Conservation (phyloP, 106 monocot species). For the Iris macrosiphon region DNA sequence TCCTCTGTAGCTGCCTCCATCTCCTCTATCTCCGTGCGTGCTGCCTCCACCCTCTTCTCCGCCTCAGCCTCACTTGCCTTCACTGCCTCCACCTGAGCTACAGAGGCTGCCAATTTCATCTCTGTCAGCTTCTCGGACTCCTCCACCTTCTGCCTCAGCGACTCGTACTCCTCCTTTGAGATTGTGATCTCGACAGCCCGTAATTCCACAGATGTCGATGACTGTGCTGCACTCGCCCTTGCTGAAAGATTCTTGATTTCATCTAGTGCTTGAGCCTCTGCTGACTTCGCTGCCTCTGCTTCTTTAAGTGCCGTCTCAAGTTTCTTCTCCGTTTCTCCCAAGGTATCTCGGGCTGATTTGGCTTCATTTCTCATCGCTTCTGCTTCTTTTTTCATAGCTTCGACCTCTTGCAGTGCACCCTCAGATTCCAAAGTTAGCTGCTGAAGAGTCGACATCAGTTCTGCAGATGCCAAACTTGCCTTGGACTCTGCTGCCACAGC, state of each 20-base stretch:
- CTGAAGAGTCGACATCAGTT: constrained; percentile 51
- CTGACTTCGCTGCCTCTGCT: constrained; percentile 50
- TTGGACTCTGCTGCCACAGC: constrained; percentile 42
- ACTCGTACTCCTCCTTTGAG: constrained; percentile 42
- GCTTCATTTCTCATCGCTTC: constrained; percentile 40
- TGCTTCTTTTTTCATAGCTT: constrained; percentile 44
- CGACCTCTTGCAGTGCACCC: constrained; percentile 36
- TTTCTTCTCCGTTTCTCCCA: constrained; percentile 45
- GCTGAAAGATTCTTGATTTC: constrained; percentile 44
- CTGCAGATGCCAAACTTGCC: constrained; percentile 29
- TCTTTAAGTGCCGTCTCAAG: constrained; percentile 40
- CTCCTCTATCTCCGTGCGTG: constrained; percentile 55
- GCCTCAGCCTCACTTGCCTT: constrained; percentile 49
- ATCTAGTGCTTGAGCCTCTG: constrained; percentile 39
- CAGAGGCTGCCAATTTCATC: constrained; percentile 53
- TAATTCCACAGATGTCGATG: constrained; percentile 37
- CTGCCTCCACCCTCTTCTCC: constrained; percentile 32
- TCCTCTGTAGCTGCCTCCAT: constrained; percentile 40
- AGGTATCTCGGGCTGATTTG: constrained; percentile 18
- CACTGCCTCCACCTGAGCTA: constrained; percentile 55
- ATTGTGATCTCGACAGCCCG: constrained; percentile 49
- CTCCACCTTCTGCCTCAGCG: constrained; percentile 42
- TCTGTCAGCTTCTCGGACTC: constrained; percentile 45
- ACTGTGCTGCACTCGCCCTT: constrained; percentile 19
- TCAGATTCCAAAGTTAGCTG: constrained; percentile 53